Percentiles rank a stretch among this genome's conserved stretches.
Evolutionary conservation across 345 rosid genomes (phyloP).

Genomic region (Carallia pectinifolia): DNA sequence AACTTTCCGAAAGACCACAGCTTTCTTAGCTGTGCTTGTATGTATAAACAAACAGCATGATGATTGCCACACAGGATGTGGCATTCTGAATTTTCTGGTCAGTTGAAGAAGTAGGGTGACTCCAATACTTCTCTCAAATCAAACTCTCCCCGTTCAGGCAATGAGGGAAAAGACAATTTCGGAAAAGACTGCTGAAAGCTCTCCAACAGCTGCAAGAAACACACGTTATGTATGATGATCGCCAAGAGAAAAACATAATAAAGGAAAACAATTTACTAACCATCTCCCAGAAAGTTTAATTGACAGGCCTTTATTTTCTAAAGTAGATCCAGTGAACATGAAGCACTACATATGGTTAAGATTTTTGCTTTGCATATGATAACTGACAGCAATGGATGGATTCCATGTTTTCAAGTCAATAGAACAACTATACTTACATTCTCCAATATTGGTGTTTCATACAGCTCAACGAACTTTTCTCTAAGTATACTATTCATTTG

Average conservation of each 20-base stretch:
- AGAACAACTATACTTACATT: conserved; percentile 53
- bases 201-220: conserved; percentile 65
- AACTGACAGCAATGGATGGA: background rate
- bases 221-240: background rate
- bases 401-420: background rate
- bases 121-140: conserved; percentile 69
- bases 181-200: conserved; percentile 84
- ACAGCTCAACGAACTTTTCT: conserved; percentile 90
- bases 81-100: conserved; percentile 5
- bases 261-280: background rate
- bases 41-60: background rate
- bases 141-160: conserved; percentile 90
- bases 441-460: conserved; percentile 80
- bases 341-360: no score
- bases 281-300: no score
- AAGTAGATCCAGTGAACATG: no score
- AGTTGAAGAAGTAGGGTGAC: conserved; percentile 98
- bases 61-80: background rate
- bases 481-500: conserved; percentile 74
- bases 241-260: background rate
- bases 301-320: no score
- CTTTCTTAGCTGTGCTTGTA: conserved; percentile 6
- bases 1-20: conserved; percentile 1
- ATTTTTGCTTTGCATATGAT: no score
- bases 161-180: conserved; percentile 56